These are phyloP conservation scores for Solanum hybrid DNA, from an alignment of 305 asterid species.

Conservation along the genomic window DNA sequence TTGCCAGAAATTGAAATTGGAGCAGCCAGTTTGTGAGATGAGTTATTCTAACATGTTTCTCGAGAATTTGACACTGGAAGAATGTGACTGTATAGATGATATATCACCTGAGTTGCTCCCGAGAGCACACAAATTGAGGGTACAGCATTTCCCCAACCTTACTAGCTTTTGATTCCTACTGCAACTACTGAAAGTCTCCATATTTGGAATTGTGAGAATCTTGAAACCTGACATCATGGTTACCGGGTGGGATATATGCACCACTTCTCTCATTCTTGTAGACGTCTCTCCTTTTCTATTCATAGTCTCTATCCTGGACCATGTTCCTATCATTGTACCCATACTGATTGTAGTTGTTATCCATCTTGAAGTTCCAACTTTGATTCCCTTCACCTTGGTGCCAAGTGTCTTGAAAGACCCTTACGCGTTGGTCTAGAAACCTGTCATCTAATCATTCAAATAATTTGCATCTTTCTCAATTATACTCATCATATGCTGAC, in stretches of 20 bases:
- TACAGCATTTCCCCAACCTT: no score
- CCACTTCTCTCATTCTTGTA: neutral
- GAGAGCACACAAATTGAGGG: no score
- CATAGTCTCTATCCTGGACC: neutral
- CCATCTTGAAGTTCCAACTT: neutral
- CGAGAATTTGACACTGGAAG: no score
- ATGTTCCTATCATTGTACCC: neutral
- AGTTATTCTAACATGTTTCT: no score
- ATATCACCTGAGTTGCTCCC: no score
- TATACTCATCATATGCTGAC: neutral
- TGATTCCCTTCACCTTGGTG: neutral
- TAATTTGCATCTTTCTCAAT: neutral
- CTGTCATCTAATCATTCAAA: neutral
- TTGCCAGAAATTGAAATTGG: no score
- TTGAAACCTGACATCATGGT: neutral
- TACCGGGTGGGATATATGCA: neutral
- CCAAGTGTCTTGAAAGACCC: neutral
- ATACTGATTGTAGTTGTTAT: neutral
- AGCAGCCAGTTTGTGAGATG: no score
- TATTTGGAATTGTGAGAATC: no score
- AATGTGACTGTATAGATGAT: no score
- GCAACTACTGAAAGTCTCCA: no score
- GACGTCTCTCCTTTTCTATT: neutral
- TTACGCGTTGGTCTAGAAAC: neutral
- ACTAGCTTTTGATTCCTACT: no score